Base-by-base conservation (phyloP, 345 rosid species). In the Camelina hispida region DNA sequence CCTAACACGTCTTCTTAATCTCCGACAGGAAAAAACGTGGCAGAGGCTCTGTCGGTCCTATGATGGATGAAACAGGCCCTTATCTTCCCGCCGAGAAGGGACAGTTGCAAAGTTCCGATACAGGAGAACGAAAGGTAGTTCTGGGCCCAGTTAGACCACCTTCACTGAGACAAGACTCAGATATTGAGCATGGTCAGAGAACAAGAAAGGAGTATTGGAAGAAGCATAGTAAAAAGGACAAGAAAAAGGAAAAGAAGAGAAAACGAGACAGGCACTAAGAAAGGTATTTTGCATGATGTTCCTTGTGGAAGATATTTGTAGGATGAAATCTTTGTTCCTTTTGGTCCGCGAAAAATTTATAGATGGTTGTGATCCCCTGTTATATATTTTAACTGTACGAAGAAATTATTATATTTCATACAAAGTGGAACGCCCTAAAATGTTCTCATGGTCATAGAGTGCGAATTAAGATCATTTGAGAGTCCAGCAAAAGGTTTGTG, bases 1-100 rank as follows among this genome's bases (percentile, higher is more conserved):
- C 3, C 23, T 17, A 11, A 53, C 5, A 17, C 5, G 1, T 60
- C 4, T 9, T 73, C 23, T 64, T 4, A 43, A 9, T 54, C 62
- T 58, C 42, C 59, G 47, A 56, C 77, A 93, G 98, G 81, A 83
- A 77, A 42, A 91, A 93, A 81, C 93, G 95, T 1, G 95, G 98
- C 22, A 84, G 95, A 82, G 96, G 97, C 54, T 84, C 91, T n/a
- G 75, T 93, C 18, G 98, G 98, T 72, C 83, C 94, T 4, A 88
- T 94, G 84, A 93, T 89, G 96, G 98, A 91, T 64, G 98, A 91
- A 82, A 84, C 97, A 22, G 93, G 96, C 14, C 98, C 98, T 12
- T 89, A 86, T 62, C 96, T 86, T 65, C 85, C 86, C 0, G 37
- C 67, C 4, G 52, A 64, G 20, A 85, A 77, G 48, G 80, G 74